phyloP scores from a whole-genome alignment of 371 early-diverging fungal species.

The Mucor plumbeus region DNA sequence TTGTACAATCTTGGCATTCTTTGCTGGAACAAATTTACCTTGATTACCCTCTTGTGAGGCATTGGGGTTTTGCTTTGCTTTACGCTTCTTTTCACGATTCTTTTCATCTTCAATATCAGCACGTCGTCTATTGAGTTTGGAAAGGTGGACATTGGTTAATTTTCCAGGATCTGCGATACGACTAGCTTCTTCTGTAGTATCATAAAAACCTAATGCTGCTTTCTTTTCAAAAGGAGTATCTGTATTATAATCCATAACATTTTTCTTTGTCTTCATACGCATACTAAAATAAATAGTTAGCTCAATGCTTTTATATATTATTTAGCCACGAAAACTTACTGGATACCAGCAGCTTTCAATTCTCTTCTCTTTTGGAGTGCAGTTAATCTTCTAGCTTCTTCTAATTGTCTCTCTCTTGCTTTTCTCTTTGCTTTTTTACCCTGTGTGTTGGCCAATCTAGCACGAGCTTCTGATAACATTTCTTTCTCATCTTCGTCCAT shows the following conservation, averaged over 20 bases:
- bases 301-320: background rate
- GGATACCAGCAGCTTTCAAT: constrained; percentile 96
- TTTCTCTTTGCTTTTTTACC: constrained; percentile 99
- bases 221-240: constrained; percentile 94
- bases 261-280: constrained; percentile 66
- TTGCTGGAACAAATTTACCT: constrained; percentile 60
- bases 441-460: constrained; percentile 97
- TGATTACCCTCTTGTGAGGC: constrained; percentile 51
- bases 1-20: constrained; percentile 62
- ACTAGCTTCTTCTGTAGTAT: constrained; percentile 84
- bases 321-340: constrained; percentile 47
- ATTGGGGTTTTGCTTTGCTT: constrained; percentile 60
- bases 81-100: constrained; percentile 79
- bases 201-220: constrained; percentile 91
- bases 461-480: constrained; percentile 97
- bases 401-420: constrained; percentile 95
- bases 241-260: constrained; percentile 93
- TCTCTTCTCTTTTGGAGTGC: constrained; percentile 93
- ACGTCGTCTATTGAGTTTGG: constrained; percentile 83
- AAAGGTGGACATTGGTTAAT: constrained; percentile 68
- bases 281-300: constrained; percentile 27
- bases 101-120: constrained; percentile 68
- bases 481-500: constrained; percentile 99
- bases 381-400: constrained; percentile 92
- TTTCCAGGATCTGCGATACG: constrained; percentile 62